These are phyloP conservation scores for Dinochytrium kinnereticum DNA, from an alignment of 371 early-diverging fungal genomes.

Conservation along the genomic window DNA sequence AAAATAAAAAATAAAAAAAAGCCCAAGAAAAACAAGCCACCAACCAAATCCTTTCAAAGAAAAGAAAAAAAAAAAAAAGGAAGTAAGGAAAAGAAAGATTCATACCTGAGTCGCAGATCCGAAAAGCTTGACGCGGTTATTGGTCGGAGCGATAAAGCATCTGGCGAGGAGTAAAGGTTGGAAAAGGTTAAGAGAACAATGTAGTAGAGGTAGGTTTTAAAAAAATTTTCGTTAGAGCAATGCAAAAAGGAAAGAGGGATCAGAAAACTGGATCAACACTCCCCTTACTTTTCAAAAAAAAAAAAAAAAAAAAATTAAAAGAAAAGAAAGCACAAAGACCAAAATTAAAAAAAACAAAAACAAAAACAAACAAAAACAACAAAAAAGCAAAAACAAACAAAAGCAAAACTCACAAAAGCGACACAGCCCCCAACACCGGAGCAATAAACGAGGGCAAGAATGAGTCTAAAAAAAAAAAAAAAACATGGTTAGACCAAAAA, in stretches of 20 bases:
- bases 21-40: too few relatives aligned
- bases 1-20: too few relatives aligned
- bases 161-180: neutral
- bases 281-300: too few relatives aligned
- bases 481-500: neutral
- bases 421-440: conserved; percentile 70
- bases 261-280: too few relatives aligned
- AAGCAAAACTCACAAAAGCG: conserved; percentile 51
- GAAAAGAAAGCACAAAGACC: too few relatives aligned
- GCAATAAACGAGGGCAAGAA: conserved; percentile 71
- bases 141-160: conserved; percentile 49
- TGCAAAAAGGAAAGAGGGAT: too few relatives aligned
- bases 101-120: conserved; percentile 29
- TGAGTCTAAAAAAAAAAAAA: conserved; percentile 6
- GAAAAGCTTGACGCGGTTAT: conserved; percentile 22
- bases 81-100: neutral
- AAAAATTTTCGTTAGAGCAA: too few relatives aligned
- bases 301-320: too few relatives aligned
- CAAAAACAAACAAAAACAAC: neutral
- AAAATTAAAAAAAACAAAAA: neutral
- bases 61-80: too few relatives aligned
- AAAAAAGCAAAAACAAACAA: neutral
- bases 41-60: too few relatives aligned
- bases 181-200: too few relatives aligned
- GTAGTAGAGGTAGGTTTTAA: too few relatives aligned